A percentile compares a stretch with the other conserved stretches of the same genome.
These are phyloP conservation scores for Mollisiaceae sp. DNA, from an alignment of 2,329 filamentous ascomycete species.

Conservation along the genomic window DNA sequence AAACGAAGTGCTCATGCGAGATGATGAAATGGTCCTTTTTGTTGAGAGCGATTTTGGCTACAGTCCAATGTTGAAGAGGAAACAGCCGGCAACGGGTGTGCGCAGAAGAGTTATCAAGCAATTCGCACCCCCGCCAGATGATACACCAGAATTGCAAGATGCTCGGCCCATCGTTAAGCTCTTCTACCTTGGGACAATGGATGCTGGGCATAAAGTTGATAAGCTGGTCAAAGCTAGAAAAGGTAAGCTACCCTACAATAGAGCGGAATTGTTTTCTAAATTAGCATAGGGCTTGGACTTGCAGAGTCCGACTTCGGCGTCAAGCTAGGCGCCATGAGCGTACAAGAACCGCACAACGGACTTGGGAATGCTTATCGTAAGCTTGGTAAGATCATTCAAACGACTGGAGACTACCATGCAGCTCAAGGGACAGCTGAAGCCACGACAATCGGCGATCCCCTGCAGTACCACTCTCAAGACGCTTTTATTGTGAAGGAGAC, in stretches of 20 bases:
- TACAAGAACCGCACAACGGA: constrained; percentile 88
- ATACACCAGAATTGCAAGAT: constrained; percentile 91
- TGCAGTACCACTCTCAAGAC: constrained; percentile 94
- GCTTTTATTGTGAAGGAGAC: constrained; percentile 98
- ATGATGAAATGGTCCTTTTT: constrained; percentile 97
- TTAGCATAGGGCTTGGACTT: constrained; percentile 77
- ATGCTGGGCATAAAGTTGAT: constrained; percentile 96
- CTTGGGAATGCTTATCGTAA: constrained; percentile 92
- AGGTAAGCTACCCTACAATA: constrained; percentile 61
- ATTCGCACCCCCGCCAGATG: constrained; percentile 95
- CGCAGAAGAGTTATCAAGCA: constrained; percentile 96
- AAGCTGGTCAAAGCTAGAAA: constrained; percentile 89
- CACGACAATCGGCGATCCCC: constrained; percentile 89
- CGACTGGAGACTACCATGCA: constrained; percentile 92
- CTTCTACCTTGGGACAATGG: constrained; percentile 95
- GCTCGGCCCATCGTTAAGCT: constrained; percentile 91
- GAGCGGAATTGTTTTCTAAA: constrained; percentile 40
- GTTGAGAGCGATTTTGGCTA: constrained; percentile 99
- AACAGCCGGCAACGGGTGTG: constrained; percentile 95
- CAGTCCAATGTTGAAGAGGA: constrained; percentile 91
- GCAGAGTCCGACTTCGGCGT: constrained; percentile 93
- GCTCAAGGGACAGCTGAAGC: constrained; percentile 97
- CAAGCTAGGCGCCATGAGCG: constrained; percentile 83
- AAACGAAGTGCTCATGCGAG: constrained; percentile 90
- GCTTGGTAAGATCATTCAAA: constrained; percentile 91